Evolutionary conservation across 1,284 basidiomycete genomes (phyloP), one percentile per base, ranked within the genome.

Genomic region (Moesziomyces globuligerus): DNA sequence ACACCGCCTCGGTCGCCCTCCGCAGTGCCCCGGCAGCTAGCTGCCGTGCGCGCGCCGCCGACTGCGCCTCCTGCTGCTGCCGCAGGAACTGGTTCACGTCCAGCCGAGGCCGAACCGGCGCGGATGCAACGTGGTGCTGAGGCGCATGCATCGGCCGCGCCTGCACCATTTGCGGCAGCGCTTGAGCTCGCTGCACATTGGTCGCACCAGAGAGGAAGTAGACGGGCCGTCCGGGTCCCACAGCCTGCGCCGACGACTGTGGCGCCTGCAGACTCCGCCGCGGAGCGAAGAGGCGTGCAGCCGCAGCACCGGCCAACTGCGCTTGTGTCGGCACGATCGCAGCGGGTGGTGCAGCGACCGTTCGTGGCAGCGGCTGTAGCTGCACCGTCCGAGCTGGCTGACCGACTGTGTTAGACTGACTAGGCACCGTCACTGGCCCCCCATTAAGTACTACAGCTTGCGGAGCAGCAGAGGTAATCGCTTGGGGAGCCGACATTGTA

Each of bases 1-100:
- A 62, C 13, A 55, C 39, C 4, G 32, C 28, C 3, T 59, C 55
- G 3, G 47, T 55, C 3, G 42, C 52, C 8, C 29, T 23, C n/a
- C 47, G 45, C 25, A 64, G 9, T 8, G 9, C 48, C 26, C 28
- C 42, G 3, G 53, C 48, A 7, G 43, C 58, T 32, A 32, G 32
- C 32, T 34, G 32, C 21, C 32, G 24, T 3, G 41, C 46, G 18
- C 38, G 32, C 32, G 44, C 39, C 23, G 18, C 36, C 13, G 49
- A 48, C 10, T 29, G 32, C 3, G 21, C 26, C 18, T 39, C 32
- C 13, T 20, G 44, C n/a, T 48, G 52, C n/a, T 38, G 37, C 13
- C 42, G 44, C 20, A 10, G 15, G 9, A 25, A 43, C 15, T 34
- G 32, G 32, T 17, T 34, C 32, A 34, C 17, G 15, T 34, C 32